Conservation (phyloP, 1,284 basidiomycete genomes). For the Clitocybe nebularis region DNA sequence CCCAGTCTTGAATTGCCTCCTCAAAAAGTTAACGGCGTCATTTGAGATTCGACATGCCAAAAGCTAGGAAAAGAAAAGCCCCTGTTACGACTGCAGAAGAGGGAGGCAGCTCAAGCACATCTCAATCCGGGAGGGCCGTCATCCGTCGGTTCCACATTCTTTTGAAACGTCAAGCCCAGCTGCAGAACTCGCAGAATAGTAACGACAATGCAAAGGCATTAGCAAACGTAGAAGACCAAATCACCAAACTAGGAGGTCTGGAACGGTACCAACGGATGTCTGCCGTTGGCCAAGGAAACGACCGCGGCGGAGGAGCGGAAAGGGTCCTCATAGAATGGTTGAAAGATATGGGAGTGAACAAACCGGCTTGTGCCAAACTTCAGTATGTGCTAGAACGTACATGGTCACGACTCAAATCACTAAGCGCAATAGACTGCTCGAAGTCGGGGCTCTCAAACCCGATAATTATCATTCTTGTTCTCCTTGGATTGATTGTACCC, state of each 20-base stretch:
- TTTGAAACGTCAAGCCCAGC: constrained; percentile 53
- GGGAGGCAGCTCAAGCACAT: constrained; percentile 26
- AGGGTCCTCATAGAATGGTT: constrained; percentile 76
- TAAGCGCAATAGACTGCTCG: constrained; percentile 72
- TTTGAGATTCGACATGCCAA: constrained; percentile 38
- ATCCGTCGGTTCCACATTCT: constrained; percentile 71
- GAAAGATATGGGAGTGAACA: constrained; percentile 44
- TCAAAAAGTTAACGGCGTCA: too few relatives aligned
- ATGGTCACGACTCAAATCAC: background rate
- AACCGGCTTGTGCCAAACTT: constrained; percentile 28
- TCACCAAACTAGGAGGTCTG: constrained; percentile 70
- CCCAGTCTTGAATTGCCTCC: too few relatives aligned
- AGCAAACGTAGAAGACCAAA: constrained; percentile 51
- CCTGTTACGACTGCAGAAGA: constrained; percentile 30
- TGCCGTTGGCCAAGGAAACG: constrained; percentile 69
- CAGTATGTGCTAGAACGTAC: constrained; percentile 30
- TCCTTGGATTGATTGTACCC: constrained; percentile 68
- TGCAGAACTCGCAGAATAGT: constrained; percentile 29
- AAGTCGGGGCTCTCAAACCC: constrained; percentile 82
- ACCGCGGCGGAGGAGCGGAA: constrained; percentile 84
- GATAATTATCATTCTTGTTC: constrained; percentile 70
- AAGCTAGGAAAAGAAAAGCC: constrained; percentile 39
- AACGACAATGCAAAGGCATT: constrained; percentile 31
- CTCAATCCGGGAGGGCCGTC: constrained; percentile 54
- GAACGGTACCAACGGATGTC: constrained; percentile 81